A percentile compares a stretch with the other conserved stretches of the same genome.
phyloP scores from a whole-genome alignment of 306 rosid genomes.

The Quercus aquifolioides region DNA sequence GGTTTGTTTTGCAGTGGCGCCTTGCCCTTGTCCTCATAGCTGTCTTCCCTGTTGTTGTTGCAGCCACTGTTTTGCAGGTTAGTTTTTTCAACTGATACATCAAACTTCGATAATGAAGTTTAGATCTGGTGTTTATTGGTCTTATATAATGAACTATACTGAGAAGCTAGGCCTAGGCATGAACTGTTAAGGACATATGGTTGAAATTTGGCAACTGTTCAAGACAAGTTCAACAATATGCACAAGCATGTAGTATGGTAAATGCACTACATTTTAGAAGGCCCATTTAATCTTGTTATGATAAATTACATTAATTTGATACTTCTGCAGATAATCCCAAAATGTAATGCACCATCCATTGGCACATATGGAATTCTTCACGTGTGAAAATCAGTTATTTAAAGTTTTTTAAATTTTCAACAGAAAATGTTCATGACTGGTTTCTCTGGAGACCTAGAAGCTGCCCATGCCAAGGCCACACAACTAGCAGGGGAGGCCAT shows the following conservation, averaged over 20 bases:
- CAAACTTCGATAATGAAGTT: slow-evolving; percentile 1
- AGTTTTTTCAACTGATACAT: slow-evolving; percentile 10
- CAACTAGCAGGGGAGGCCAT: slow-evolving; percentile 98
- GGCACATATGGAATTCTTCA: neutral
- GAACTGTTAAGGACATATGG: neutral
- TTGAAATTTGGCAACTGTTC: neutral
- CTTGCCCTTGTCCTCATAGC: slow-evolving; percentile 91
- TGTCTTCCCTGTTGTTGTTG: slow-evolving; percentile 97
- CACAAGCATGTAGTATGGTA: neutral
- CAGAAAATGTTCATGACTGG: slow-evolving; percentile 99
- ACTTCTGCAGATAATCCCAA: neutral
- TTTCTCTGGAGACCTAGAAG: slow-evolving; percentile 96
- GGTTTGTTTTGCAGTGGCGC: slow-evolving; percentile 94
- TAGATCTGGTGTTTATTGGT: slow-evolving; percentile 3
- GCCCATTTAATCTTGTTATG: neutral
- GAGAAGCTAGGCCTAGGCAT: neutral
- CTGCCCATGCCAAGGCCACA: slow-evolving; percentile 88
- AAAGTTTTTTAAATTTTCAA: slow-evolving; percentile 2
- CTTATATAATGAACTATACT: neutral
- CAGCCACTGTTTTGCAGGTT: slow-evolving; percentile 98
- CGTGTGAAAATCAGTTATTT: neutral
- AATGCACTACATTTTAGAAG: neutral
- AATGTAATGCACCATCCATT: neutral
- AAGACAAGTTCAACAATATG: neutral
- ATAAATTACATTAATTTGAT: neutral